phyloP scores from a whole-genome alignment of 139 green algal genomes.

The Mesostigma viride region DNA sequence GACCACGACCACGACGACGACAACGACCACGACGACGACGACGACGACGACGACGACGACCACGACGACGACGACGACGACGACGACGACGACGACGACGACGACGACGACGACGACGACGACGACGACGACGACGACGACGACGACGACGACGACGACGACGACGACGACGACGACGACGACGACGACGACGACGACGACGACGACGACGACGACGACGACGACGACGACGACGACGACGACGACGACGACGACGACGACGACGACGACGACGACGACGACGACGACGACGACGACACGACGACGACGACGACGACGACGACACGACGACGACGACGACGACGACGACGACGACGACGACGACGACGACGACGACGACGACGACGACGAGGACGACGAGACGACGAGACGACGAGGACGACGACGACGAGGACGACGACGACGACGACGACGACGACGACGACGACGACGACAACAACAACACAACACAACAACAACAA shows the following conservation, averaged over 20 bases:
- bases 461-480: background rate
- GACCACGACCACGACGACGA: no score
- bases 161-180: background rate
- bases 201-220: background rate
- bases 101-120: background rate
- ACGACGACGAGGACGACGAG: background rate
- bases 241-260: background rate
- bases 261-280: no score
- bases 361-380: background rate
- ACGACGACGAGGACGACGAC: background rate
- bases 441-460: background rate
- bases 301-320: no score
- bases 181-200: conserved; percentile 1
- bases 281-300: no score
- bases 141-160: background rate
- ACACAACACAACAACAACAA: no score
- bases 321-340: no score
- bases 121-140: no score
- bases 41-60: background rate
- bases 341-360: background rate
- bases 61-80: background rate
- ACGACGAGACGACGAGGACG: background rate
- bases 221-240: background rate
- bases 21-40: background rate
- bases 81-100: background rate